These are phyloP conservation scores for Tulasnella sp. DNA, from an alignment of 768 basidiomycete species.

Conservation along the genomic window DNA sequence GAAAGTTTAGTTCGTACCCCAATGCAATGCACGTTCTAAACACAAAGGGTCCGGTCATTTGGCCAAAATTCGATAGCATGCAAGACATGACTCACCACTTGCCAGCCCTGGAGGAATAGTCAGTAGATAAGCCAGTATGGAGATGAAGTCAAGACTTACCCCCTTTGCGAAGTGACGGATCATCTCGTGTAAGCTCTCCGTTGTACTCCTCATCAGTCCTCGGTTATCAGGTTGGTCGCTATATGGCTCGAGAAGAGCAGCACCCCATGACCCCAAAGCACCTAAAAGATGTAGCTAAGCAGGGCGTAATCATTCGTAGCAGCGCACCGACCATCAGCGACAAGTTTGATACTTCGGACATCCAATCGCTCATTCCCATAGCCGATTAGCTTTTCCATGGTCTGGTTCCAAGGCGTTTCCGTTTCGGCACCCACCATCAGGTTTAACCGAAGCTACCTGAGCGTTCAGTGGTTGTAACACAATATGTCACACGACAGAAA, in stretches of 20 bases:
- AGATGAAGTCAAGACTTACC: no score
- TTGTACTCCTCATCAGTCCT: constrained; percentile 53
- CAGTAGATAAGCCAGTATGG: neutral
- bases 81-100: constrained; percentile 76
- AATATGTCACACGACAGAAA: constrained; percentile 12
- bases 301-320: no score
- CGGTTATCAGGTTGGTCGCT: constrained; percentile 57
- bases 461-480: no score
- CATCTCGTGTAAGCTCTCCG: constrained; percentile 40
- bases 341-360: constrained; percentile 60
- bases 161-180: constrained; percentile 55
- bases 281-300: no score
- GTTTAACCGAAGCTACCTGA: constrained; percentile 44
- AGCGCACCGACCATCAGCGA: constrained; percentile 49
- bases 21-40: constrained; percentile 76
- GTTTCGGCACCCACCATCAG: constrained; percentile 52
- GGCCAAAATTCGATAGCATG: neutral
- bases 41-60: neutral
- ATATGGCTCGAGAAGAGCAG: constrained; percentile 77
- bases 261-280: constrained; percentile 86
- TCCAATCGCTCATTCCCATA: constrained; percentile 51
- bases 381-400: constrained; percentile 44
- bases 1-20: constrained; percentile 37
- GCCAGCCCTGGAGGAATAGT: constrained; percentile 42
- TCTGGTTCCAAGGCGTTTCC: constrained; percentile 53